Evolutionary conservation across 306 rosid genomes (phyloP).

Genomic region (Vachellia pachyceras): DNA sequence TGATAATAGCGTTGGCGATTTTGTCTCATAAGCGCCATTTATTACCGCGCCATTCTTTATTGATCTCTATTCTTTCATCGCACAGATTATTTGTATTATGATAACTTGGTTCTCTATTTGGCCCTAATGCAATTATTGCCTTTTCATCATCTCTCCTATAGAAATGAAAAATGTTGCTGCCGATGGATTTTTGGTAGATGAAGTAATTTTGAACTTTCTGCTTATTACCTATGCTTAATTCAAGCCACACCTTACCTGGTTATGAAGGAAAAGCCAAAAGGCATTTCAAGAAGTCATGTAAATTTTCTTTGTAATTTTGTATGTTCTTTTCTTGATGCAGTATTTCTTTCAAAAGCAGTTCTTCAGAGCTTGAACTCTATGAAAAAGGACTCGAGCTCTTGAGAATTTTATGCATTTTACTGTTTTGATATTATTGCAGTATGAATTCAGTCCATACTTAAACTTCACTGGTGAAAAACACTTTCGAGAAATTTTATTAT

Average conservation of each 20-base stretch:
- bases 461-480: neutral
- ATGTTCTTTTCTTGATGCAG: neutral
- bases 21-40: slow-evolving; percentile 34
- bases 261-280: neutral
- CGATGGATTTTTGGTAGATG: neutral
- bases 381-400: too few species aligned
- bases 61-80: slow-evolving; percentile 45
- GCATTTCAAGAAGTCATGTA: neutral
- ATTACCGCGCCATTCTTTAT: slow-evolving; percentile 36
- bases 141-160: slow-evolving; percentile 19
- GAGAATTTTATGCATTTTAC: too few species aligned
- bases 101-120: slow-evolving; percentile 35
- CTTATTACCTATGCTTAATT: neutral
- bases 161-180: slow-evolving; percentile 28
- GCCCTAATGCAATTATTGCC: slow-evolving; percentile 28
- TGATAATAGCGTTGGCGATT: slow-evolving; percentile 44
- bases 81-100: slow-evolving; percentile 34
- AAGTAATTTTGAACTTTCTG: neutral
- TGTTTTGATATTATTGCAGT: too few species aligned
- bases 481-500: neutral
- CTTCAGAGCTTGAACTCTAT: too few species aligned
- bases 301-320: neutral
- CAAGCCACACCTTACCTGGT: neutral
- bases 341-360: too few species aligned
- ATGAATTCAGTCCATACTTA: neutral